Evolutionary conservation across 306 rosid species (phyloP).

Genomic region (Citrullus amarus): DNA sequence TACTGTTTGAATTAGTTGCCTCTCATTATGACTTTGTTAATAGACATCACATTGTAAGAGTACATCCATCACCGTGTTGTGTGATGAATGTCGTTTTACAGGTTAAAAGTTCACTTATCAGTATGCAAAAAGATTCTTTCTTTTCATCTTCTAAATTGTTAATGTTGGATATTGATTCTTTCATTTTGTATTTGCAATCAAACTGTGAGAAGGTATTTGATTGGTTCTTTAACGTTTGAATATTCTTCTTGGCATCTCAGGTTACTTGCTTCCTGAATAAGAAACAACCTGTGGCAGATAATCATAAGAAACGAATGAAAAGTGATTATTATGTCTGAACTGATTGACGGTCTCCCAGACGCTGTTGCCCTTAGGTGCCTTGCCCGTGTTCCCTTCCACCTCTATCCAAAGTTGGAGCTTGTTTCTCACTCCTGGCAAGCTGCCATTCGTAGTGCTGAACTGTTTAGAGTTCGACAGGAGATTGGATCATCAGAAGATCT

Average conservation of each 20-base stretch:
- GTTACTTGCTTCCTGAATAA: constrained; percentile 20
- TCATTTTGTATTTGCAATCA: background rate
- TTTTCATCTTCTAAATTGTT: background rate
- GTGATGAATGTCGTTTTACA: background rate
- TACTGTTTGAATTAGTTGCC: background rate
- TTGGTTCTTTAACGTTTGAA: background rate
- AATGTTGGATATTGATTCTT: background rate
- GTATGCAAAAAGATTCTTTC: background rate
- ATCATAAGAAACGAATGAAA: constrained; percentile 35
- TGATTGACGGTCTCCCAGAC: constrained; percentile 94
- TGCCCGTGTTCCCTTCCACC: constrained; percentile 86
- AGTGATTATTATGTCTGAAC: constrained; percentile 65
- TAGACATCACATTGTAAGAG: background rate
- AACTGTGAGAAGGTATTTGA: background rate
- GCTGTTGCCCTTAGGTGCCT: constrained; percentile 86
- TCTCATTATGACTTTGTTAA: background rate
- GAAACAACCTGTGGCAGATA: constrained; percentile 11
- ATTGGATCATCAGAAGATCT: constrained; percentile 72
- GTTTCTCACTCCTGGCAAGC: constrained; percentile 86
- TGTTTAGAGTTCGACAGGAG: constrained; percentile 71
- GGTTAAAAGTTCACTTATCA: background rate
- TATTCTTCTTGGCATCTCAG: constrained; percentile 11
- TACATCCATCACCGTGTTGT: background rate
- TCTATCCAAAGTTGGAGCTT: constrained; percentile 68
- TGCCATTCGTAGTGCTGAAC: constrained; percentile 67